Conservation (phyloP, 139 green algal species). For the Choricystis sp. region DNA sequence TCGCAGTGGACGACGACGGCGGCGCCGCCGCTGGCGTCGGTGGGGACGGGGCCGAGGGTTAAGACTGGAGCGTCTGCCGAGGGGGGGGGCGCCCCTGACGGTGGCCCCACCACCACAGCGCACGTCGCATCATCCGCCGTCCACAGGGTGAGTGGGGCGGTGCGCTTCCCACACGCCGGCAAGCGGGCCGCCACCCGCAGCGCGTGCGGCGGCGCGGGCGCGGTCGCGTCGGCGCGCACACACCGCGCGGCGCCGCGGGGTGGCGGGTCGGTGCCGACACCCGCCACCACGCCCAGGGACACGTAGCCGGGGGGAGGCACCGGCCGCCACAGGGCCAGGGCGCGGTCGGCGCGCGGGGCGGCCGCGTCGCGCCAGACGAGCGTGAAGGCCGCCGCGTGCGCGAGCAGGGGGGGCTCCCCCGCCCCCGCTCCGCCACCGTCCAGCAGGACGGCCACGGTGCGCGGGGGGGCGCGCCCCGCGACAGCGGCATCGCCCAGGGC, state of each 20-base stretch:
- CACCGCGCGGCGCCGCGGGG: slow-evolving; percentile 11
- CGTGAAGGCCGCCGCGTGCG: slow-evolving; percentile 14
- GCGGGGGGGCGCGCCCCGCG: slow-evolving; percentile 13
- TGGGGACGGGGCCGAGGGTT: neutral
- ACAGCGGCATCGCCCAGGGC: slow-evolving; percentile 56
- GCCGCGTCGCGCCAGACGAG: slow-evolving; percentile 18
- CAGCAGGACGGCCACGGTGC: neutral
- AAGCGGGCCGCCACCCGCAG: neutral
- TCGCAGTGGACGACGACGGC: neutral
- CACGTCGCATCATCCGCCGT: slow-evolving; percentile 29
- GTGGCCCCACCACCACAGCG: slow-evolving; percentile 26
- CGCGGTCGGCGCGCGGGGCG: neutral
- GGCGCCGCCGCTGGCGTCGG: neutral
- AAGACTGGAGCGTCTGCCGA: neutral
- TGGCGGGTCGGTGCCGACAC: slow-evolving; percentile 9
- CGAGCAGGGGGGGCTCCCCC: slow-evolving; percentile 12
- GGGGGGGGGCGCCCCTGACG: no score
- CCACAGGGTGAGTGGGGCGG: slow-evolving; percentile 27
- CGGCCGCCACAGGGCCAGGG: slow-evolving; percentile 57
- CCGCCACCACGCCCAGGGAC: slow-evolving; percentile 51
- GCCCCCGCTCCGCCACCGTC: slow-evolving; percentile 1
- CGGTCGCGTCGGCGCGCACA: slow-evolving; percentile 7
- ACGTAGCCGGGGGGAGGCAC: slow-evolving; percentile 60
- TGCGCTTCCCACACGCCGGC: neutral
- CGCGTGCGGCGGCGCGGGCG: neutral